These are phyloP conservation scores for Neocucurbitaria cava DNA, from an alignment of 2,329 filamentous ascomycete species.

Conservation along the genomic window DNA sequence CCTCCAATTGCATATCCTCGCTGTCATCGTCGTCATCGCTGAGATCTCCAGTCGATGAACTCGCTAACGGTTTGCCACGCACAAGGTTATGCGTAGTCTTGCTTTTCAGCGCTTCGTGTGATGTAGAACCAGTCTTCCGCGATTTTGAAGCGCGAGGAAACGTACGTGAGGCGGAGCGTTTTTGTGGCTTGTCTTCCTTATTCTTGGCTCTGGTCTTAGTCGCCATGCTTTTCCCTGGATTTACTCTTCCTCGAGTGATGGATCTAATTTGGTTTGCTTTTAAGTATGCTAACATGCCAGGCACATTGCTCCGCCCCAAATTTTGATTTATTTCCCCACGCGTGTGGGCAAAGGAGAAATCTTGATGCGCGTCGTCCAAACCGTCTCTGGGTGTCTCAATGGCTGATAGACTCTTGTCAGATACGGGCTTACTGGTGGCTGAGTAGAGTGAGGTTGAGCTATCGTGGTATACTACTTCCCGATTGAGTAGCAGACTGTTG, in stretches of 20 bases:
- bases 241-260: not conserved
- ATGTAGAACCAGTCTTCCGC: not conserved
- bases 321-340: not conserved
- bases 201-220: not conserved
- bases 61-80: not conserved
- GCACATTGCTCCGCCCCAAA: not conserved
- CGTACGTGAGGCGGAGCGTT: not conserved
- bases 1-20: no score
- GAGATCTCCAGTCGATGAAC: no score
- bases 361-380: not conserved
- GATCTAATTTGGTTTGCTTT: not conserved
- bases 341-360: not conserved
- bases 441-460: not conserved
- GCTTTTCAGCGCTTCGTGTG: not conserved
- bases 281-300: not conserved
- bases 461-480: constrained; percentile 8
- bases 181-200: not conserved
- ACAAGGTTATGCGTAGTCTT: not conserved
- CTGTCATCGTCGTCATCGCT: no score
- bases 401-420: not conserved
- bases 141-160: not conserved
- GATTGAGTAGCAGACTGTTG: constrained; percentile 12
- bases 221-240: not conserved
- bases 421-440: not conserved
- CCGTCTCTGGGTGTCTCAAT: not conserved